Evolutionary conservation across 2,329 filamentous ascomycete species (phyloP), one percentile per base, ranked within the genome.

Genomic region (Aspergillus sp.): DNA sequence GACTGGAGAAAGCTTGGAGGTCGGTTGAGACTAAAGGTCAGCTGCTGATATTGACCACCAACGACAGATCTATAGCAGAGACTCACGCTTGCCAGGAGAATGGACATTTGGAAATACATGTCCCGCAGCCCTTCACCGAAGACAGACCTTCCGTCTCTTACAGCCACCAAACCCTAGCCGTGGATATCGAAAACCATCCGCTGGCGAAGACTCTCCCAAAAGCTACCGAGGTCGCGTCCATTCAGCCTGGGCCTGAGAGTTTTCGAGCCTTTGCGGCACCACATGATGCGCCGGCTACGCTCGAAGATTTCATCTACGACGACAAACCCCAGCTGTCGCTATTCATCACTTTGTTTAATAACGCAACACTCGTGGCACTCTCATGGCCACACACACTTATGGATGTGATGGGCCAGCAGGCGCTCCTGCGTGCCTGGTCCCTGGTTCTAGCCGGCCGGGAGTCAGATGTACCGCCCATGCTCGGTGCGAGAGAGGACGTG

Each of bases 1-100:
- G 52, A 44, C n/a, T 56, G 41, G 57, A 44, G 48, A 11, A 59
- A 59, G 37, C 19, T 52, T 2, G 52, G 52, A 7, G 57, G 46
- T 3, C 46, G 52, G 2, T 17, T 59, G 17, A 14, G 44, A 21
- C 52, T 35, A 21, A 52, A 27, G 40, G 31, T 23, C 35, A 21
- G 21, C 21, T 21, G 21, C 21, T 21, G 21, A 21, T 21, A 21
- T 21, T 21, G 21, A 21, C 21, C 21, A 21, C 21, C 21, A 21
- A 21, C 1, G 21, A 21, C 21, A 21, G 21, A 21, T 21, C 21
- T 21, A 21, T 21, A 21, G 21, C 35, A 23, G 14, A 14, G 9
- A 23, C 21, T 37, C 21, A 19, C 17, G 2, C 8, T 21, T 21
- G 21, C 23, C 44, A 54, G 50, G 21, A 54, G 7, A 7, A 37